Conservation (phyloP, 2,329 filamentous ascomycete species). For the Aspergillus candidus region DNA sequence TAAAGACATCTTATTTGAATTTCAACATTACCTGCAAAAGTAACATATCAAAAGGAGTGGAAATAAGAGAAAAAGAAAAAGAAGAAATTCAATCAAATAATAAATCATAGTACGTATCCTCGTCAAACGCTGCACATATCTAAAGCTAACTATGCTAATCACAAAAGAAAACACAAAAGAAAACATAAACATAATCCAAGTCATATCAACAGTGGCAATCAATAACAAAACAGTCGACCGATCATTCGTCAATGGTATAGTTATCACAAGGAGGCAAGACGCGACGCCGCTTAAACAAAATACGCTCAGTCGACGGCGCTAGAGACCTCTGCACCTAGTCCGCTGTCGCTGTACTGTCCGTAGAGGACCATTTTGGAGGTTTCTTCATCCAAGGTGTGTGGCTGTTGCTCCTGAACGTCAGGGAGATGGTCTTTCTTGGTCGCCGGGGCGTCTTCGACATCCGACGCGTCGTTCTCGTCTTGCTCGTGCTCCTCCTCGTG, state of each 20-base stretch:
- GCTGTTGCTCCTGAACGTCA: constrained; percentile 14
- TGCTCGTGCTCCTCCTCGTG: constrained; percentile 8
- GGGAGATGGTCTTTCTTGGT: constrained; percentile 12
- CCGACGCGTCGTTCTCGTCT: constrained; percentile 5
- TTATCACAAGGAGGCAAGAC: not conserved
- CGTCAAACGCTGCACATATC: constrained; percentile 3
- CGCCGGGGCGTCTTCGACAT: constrained; percentile 9
- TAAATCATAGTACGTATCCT: constrained; percentile 4
- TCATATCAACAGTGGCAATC: constrained; percentile 12
- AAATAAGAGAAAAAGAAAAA: not conserved
- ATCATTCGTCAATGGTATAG: constrained; percentile 4
- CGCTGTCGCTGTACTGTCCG: constrained; percentile 25
- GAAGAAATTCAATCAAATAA: constrained; percentile 8
- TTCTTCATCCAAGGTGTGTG: constrained; percentile 11
- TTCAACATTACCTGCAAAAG: too few species aligned
- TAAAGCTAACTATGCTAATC: constrained; percentile 17
- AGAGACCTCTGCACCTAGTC: constrained; percentile 25
- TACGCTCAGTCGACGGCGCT: constrained; percentile 11
- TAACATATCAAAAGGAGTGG: too few species aligned
- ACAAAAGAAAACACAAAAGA: constrained; percentile 14
- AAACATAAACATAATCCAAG: not conserved
- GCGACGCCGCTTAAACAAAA: not conserved
- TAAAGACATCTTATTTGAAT: too few species aligned
- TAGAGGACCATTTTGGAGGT: constrained; percentile 25
- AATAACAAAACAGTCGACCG: constrained; percentile 10